Evolutionary conservation across 331 rosid species (phyloP).

Genomic region (Malus hybrid): DNA sequence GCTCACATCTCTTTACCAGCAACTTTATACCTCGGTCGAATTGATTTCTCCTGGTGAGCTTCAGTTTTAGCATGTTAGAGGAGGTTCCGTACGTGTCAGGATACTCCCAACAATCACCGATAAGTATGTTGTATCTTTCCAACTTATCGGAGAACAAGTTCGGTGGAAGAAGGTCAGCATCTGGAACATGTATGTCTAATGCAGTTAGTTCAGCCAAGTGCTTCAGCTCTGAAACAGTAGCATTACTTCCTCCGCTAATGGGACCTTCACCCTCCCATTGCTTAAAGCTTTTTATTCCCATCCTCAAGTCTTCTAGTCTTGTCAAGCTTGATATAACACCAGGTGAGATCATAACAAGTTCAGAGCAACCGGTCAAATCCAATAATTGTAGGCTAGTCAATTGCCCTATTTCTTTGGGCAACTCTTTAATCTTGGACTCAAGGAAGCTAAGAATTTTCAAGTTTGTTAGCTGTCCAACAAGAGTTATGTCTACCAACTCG

Average conservation of each 20-base stretch:
- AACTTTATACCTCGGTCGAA: neutral
- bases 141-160: neutral
- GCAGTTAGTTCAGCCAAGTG: neutral
- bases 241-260: neutral
- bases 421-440: accelerated
- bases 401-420: conserved; percentile 6
- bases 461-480: neutral
- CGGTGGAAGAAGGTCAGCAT: neutral
- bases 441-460: neutral
- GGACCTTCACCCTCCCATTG: neutral
- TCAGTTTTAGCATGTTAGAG: neutral
- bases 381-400: neutral
- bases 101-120: neutral
- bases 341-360: neutral
- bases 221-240: neutral
- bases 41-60: neutral
- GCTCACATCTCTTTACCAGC: neutral
- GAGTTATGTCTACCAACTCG: neutral
- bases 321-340: conserved; percentile 7
- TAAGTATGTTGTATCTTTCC: neutral
- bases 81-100: accelerated
- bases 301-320: conserved; percentile 5
- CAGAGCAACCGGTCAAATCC: neutral
- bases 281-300: neutral
- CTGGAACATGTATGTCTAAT: neutral